A percentile compares a stretch with the other conserved stretches of the same genome.
These are phyloP conservation scores for Xylaria sp. DNA, from an alignment of 2,329 filamentous ascomycete species.

Conservation along the genomic window DNA sequence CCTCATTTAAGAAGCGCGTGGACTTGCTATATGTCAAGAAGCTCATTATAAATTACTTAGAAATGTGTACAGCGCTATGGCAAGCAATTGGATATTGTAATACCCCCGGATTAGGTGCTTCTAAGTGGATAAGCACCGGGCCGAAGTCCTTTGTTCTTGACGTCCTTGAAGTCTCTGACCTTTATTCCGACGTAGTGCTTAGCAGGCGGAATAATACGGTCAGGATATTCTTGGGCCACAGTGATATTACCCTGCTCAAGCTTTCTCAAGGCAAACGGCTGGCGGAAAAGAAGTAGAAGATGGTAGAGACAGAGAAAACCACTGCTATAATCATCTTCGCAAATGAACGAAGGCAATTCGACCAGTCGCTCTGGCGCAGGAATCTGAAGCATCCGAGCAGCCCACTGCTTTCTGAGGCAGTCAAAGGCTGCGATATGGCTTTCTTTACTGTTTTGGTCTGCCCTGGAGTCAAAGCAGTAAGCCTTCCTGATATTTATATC, in stretches of 20 bases:
- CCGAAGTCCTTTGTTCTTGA: neutral
- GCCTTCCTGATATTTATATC: slow-evolving; percentile 5
- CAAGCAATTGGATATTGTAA: neutral
- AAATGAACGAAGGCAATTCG: slow-evolving; percentile 16
- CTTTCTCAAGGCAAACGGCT: neutral
- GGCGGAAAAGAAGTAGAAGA: slow-evolving; percentile 12
- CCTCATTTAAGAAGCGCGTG: neutral
- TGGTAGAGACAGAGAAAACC: slow-evolving; percentile 24
- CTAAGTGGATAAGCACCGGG: neutral
- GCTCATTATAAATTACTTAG: neutral
- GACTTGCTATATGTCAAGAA: neutral
- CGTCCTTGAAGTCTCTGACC: neutral
- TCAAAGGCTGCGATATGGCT: slow-evolving; percentile 14
- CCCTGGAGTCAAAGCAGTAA: slow-evolving; percentile 25
- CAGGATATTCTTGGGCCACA: neutral
- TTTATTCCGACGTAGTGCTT: slow-evolving; percentile 18
- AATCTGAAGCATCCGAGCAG: slow-evolving; percentile 8
- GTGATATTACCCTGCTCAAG: slow-evolving; percentile 8
- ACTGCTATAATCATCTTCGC: neutral
- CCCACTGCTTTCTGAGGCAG: slow-evolving; percentile 10
- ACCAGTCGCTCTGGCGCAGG: slow-evolving; percentile 14
- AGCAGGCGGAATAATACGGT: slow-evolving; percentile 1
- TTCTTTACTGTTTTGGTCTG: slow-evolving; percentile 2
- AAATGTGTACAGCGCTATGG: neutral
- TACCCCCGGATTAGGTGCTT: neutral